Conservation (phyloP, 306 rosid genomes). For the Sphenostylis stenocarpa region DNA sequence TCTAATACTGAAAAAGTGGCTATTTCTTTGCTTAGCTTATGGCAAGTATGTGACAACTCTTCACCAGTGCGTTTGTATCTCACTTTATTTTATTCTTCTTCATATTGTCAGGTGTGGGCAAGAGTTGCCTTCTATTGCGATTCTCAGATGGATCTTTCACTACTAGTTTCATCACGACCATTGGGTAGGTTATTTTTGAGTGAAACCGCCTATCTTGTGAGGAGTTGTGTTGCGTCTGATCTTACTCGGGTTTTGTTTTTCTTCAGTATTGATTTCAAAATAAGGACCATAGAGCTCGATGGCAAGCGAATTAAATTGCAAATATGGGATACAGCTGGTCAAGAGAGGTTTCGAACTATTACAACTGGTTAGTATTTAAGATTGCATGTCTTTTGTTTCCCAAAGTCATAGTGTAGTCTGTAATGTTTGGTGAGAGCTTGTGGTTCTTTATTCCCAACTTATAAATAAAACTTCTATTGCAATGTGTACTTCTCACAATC, state of each 20-base stretch:
- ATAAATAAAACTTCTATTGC: not conserved
- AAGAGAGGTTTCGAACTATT: constrained; percentile 90
- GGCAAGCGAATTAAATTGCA: constrained; percentile 90
- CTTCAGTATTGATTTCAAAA: constrained; percentile 91
- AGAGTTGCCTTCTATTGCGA: constrained; percentile 97
- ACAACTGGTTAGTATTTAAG: constrained; percentile 75
- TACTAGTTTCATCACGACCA: constrained; percentile 93
- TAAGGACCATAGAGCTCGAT: constrained; percentile 96
- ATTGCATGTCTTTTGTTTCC: not conserved
- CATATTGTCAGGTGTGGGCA: constrained; percentile 87
- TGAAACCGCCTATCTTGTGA: constrained; percentile 4
- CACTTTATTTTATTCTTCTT: not conserved
- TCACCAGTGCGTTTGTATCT: not conserved
- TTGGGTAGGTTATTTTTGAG: constrained; percentile 60
- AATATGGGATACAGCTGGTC: constrained; percentile 99
- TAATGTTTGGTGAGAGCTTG: not conserved
- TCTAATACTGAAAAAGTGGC: not conserved
- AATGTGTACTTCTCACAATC: not conserved
- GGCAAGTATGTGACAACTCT: not conserved
- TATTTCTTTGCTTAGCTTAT: not conserved
- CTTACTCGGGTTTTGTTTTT: constrained; percentile 29
- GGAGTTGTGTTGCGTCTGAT: constrained; percentile 10
- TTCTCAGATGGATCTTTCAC: constrained; percentile 97
- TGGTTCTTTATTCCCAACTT: not conserved
- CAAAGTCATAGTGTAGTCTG: not conserved